phyloP scores from a whole-genome alignment of 345 rosid species.

The Salix exigua region DNA sequence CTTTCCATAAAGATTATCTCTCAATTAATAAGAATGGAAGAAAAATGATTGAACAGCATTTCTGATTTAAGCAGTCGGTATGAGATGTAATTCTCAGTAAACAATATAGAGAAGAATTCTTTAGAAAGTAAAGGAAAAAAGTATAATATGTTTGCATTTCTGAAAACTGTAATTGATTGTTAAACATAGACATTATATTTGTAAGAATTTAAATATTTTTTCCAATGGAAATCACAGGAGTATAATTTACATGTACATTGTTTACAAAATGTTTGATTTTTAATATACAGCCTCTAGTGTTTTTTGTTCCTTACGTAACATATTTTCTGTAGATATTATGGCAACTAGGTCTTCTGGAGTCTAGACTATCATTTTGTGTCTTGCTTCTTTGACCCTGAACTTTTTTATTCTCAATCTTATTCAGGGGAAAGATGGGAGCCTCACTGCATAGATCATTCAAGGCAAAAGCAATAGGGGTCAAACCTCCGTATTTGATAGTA shows the following conservation, averaged over 20 bases:
- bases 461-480: conserved; percentile 45
- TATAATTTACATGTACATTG: background rate
- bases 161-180: background rate
- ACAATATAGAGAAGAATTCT: too few species aligned
- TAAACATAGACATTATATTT: background rate
- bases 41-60: too few species aligned
- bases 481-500: conserved; percentile 75
- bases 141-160: background rate
- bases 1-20: too few species aligned
- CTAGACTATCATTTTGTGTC: background rate
- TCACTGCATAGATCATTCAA: conserved; percentile 57
- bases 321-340: too few species aligned
- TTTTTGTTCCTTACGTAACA: too few species aligned
- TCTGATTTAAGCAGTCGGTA: too few species aligned
- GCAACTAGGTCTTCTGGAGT: too few species aligned
- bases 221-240: background rate
- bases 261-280: too few species aligned
- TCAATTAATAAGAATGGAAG: too few species aligned
- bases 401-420: conserved; percentile 14
- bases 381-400: background rate
- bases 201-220: background rate
- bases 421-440: conserved; percentile 80
- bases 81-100: too few species aligned
- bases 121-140: too few species aligned
- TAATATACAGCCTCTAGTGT: too few species aligned